Percentiles rank a stretch among this genome's conserved stretches.
phyloP scores from a whole-genome alignment of 1,284 basidiomycete species.

The Cutaneotrichosporon cyanovorans region DNA sequence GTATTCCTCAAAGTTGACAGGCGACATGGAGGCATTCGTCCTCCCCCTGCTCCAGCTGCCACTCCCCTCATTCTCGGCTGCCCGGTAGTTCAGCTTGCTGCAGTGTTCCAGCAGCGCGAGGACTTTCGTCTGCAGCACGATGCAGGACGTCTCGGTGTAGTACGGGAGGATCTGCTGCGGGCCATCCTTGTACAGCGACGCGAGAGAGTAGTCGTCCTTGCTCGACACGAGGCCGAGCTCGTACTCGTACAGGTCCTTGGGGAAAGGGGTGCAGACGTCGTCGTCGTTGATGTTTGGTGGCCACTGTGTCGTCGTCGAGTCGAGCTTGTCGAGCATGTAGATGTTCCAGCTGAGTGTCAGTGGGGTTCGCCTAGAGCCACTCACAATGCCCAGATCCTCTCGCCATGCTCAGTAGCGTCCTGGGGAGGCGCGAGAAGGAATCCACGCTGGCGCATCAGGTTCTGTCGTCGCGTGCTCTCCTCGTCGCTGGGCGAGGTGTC shows the following conservation, averaged over 20 bases:
- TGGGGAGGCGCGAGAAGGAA: constrained; percentile 26
- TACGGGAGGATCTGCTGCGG: constrained; percentile 10
- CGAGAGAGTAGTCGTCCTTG: constrained; percentile 26
- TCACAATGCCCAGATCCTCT: constrained; percentile 41
- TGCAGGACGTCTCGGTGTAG: constrained; percentile 20
- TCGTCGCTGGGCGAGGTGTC: constrained; percentile 6
- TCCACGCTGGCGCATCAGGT: constrained; percentile 27
- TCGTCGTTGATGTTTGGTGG: constrained; percentile 26
- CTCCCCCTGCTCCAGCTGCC: neutral
- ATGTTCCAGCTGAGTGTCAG: constrained; percentile 30
- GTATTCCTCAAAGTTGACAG: constrained; percentile 24
- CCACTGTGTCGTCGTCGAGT: constrained; percentile 29
- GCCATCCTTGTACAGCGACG: constrained; percentile 14
- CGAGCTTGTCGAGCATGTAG: constrained; percentile 27
- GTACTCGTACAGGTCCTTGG: constrained; percentile 35
- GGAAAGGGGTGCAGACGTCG: constrained; percentile 33
- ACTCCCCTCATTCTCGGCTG: constrained; percentile 21
- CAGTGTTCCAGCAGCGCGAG: constrained; percentile 30
- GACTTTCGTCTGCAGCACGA: constrained; percentile 24
- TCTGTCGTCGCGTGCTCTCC: constrained; percentile 4
- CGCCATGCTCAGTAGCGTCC: constrained; percentile 35
- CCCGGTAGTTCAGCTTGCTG: constrained; percentile 35
- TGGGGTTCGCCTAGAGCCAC: constrained; percentile 1
- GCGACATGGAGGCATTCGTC: no score
- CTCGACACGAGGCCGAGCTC: constrained; percentile 29